phyloP scores from a whole-genome alignment of 176 grass and related monocot species.

The sorghum (Sorghum bicolor) region DNA sequence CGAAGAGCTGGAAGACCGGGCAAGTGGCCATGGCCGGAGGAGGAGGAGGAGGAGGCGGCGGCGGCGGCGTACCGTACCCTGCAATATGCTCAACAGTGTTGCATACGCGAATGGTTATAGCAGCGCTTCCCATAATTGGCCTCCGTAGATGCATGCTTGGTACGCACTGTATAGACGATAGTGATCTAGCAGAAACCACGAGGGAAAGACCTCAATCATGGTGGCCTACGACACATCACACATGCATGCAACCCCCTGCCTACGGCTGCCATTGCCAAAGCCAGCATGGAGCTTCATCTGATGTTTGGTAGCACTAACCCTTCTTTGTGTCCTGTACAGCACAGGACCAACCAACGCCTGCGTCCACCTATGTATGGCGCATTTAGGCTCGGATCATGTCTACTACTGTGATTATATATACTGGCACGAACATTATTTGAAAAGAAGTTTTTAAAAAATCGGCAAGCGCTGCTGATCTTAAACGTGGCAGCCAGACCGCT shows the following conservation, averaged over 20 bases:
- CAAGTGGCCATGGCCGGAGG: neutral
- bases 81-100: neutral
- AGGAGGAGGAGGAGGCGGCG: too few species aligned
- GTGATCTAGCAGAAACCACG: neutral
- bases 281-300: neutral
- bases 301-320: neutral
- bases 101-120: neutral
- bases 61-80: neutral
- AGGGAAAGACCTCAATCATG: slow-evolving; percentile 16
- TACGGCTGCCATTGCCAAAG: neutral
- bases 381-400: too few species aligned
- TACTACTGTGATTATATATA: too few species aligned
- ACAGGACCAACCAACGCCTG: slow-evolving; percentile 1
- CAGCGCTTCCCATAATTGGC: neutral
- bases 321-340: slow-evolving; percentile 9
- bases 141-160: neutral
- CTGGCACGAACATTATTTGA: neutral
- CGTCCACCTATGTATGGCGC: neutral
- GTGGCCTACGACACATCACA: neutral
- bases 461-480: neutral
- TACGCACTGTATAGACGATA: neutral
- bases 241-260: neutral
- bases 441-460: neutral
- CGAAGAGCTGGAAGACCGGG: neutral
- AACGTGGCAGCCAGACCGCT: neutral